These are phyloP conservation scores for Hypoxylon sp. DNA, from an alignment of 2,329 filamentous ascomycete species.

Conservation along the genomic window DNA sequence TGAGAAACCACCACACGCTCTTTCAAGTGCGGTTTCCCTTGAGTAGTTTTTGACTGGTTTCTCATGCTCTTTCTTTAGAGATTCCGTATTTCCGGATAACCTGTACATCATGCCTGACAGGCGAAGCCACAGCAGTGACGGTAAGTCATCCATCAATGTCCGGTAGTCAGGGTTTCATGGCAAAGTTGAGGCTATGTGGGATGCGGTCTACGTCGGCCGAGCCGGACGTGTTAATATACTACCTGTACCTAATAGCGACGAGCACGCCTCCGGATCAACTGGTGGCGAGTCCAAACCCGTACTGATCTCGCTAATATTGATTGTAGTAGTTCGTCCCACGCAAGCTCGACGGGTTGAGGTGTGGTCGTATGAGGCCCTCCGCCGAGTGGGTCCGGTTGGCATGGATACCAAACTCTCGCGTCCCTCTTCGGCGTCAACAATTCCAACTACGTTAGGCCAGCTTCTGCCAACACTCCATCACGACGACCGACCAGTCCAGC, in stretches of 20 bases:
- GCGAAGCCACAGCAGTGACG: too few species aligned
- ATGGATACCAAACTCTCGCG: neutral
- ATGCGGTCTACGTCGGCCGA: too few species aligned
- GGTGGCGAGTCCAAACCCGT: too few species aligned
- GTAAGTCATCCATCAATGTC: too few species aligned
- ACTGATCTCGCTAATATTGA: too few species aligned
- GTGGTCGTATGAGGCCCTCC: neutral
- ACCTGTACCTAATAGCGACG: neutral
- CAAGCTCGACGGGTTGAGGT: neutral
- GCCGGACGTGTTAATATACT: neutral
- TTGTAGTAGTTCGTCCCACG: neutral
- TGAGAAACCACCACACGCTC: neutral
- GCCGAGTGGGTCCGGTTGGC: neutral
- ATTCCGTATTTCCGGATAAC: neutral
- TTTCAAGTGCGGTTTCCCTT: neutral
- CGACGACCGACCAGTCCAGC: neutral
- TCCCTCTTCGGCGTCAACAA: neutral
- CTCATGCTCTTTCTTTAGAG: neutral
- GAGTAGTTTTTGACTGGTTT: neutral
- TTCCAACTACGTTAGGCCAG: conserved; percentile 1
- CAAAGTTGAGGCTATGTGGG: too few species aligned
- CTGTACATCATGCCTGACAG: too few species aligned
- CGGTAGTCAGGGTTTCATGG: too few species aligned
- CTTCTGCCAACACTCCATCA: neutral
- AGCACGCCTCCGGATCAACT: neutral